Evolutionary conservation across 1,139 yeast genomes (phyloP), one percentile per base, ranked within the genome.

Genomic region (Saccharomyces hybrid): DNA sequence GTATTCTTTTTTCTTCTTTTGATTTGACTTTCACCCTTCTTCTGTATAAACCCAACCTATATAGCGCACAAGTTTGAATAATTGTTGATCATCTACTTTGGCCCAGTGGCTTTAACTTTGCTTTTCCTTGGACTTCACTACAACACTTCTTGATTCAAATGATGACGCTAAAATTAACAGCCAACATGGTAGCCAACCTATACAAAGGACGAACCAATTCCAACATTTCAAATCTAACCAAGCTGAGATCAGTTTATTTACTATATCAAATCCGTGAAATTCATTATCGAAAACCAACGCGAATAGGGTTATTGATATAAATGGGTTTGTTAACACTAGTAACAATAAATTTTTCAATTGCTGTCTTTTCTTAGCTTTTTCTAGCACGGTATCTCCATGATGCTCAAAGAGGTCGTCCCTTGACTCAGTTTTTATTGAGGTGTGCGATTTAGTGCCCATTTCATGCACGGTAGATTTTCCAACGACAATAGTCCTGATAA

Each of bases 161-260:
- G 61, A 46, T 7, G 71, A 72, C n/a, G 75, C 52, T 0, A 81
- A 76, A 16, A 81, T 73, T 25, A 79, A 70, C 1, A 82, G 55
- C 98, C 98, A 91, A 1, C 83, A 78, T 1, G 97, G 95, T 51
- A 84, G 72, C 96, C 97, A 90, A 0, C 90, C 86, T 47, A 86
- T 74, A 51, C 83, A 75, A 4, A 90, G 70, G 25, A 88, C 80
- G 56, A 81, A 79, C 95, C 96, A 89, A 0, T 96, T 88, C 95
- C 96, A 89, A 58, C 88, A 84, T 59, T 86, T 88, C 54, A 88
- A 73, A 42, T 84, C 82, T 41, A 75, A 68, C 87, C 93, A 88
- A 1, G 90, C 82, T 28, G 79, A 75, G 14, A 83, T 69, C 13
- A 51, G 38, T 14, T 48, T 42, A 8, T 44, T 38, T 14, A 47